These are phyloP conservation scores for Cystobasidium sp. DNA, from an alignment of 1,284 basidiomycete species.

Conservation along the genomic window DNA sequence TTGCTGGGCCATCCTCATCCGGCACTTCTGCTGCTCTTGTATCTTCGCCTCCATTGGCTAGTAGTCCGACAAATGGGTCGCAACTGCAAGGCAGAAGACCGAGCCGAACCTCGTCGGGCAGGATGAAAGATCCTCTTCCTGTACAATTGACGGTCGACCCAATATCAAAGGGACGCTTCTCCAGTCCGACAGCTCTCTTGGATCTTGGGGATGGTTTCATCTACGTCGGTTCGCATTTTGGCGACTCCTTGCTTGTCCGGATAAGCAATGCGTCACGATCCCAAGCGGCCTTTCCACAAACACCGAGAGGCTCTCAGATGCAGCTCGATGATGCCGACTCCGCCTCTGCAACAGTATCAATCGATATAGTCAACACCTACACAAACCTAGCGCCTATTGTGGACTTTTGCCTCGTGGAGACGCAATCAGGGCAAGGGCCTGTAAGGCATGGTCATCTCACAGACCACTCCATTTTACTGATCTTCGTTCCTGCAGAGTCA, in stretches of 20 bases:
- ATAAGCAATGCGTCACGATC: constrained; percentile 56
- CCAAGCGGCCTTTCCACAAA: background rate
- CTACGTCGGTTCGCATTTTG: constrained; percentile 80
- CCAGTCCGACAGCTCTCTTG: constrained; percentile 74
- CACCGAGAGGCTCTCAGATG: constrained; percentile 38
- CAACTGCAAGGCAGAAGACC: background rate
- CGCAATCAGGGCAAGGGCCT: constrained; percentile 70
- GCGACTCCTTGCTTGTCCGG: constrained; percentile 76
- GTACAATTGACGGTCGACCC: constrained; percentile 61
- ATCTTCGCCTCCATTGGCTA: background rate
- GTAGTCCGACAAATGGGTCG: constrained; percentile 4
- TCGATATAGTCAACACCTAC: constrained; percentile 60
- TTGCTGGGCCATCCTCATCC: constrained; percentile 52
- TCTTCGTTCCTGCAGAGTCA: constrained; percentile 64
- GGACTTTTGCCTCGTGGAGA: constrained; percentile 78
- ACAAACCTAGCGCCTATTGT: constrained; percentile 85
- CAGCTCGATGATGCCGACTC: constrained; percentile 55
- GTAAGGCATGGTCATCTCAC: constrained; percentile 59
- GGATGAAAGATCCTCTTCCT: constrained; percentile 4
- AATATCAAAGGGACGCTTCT: constrained; percentile 76
- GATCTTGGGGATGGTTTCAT: constrained; percentile 75
- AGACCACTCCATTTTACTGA: constrained; percentile 38
- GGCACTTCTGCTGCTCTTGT: background rate
- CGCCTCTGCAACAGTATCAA: constrained; percentile 18
- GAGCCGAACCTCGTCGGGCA: constrained; percentile 10